Evolutionary conservation across 1,139 yeast genomes (phyloP), one percentile per base, ranked within the genome.

Genomic region (Blastobotrys petasosporus): DNA sequence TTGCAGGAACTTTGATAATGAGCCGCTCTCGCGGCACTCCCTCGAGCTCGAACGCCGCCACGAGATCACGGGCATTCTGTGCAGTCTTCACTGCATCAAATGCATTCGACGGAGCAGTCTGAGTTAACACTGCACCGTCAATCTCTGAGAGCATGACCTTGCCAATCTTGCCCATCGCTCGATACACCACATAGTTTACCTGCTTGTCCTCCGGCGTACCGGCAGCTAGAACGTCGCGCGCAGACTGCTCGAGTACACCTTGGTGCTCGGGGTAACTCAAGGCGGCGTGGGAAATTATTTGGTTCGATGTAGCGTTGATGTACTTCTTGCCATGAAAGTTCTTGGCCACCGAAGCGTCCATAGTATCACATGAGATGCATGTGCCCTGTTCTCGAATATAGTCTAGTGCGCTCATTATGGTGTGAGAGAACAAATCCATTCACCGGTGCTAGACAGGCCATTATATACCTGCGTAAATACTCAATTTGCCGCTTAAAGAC

Each of bases 1-100:
- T 54, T 37, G 64, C 54, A 20, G 67, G 65, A 38, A 64, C 47
- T 46, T 64, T 64, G 52, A 64, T 61, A 41, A 64, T 59, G 33
- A 64, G 62, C 41, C 51, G 53, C 16, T 56, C 51, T 40, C 54
- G 57, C 39, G 57, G 54, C 13, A 64, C 59, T 3, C 67, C 68
- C 3, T 63, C 32, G 12, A 53, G 61, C 32, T 55, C 61, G 45
- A 59, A 64, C 5, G 64, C 65, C 2, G 48, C 48, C 33, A 63
- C 61, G 36, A 63, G 52, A 2, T 41, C 52, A 16, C 47, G 46
- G 3, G 66, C 68, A 30, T 57, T 53, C 7, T 48, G 44, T 34
- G 53, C 53, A 11, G 60, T 55, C 20, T 49, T 55, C 9, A 54
- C 57, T 1, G 57, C 52, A 41, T 63, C 61, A 32, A 53, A 45